Evolutionary conservation across 768 basidiomycete species (phyloP), one percentile per base, ranked within the genome.

Genomic region (Termitomyces sp.): DNA sequence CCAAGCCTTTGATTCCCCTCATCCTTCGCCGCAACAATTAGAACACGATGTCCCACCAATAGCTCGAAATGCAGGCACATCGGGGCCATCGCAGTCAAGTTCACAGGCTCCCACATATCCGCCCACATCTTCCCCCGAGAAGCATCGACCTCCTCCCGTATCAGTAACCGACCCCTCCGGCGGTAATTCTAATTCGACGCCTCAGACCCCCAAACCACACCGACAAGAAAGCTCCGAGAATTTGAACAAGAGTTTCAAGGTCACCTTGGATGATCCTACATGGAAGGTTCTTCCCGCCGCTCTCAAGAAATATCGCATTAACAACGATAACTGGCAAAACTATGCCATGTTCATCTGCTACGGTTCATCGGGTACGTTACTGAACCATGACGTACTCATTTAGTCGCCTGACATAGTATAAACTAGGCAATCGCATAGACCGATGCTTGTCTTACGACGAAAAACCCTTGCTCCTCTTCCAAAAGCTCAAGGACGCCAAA

Each of bases 271-370:
- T 58, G 97, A 99, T 72, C 97, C 97, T 0, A 97, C 96, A 37
- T 98, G 92, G 90, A 98, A 98, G 71, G 97, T 99, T 25, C 79
- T 99, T 15, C 97, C 97, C 1, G 97, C 97, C 0, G 97, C 97
- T 15, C 79, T 99, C 64, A 98, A 98, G 78, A 98, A 98, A 74
- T 99, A 99, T 74, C 95, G 93, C 70, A 98, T 98, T 76, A 94
- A 96, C 73, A 93, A 93, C 66, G 97, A 98, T 65, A 96, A 92
- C 73, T 99, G 97, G 97, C 90, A 94, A 79, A 92, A 94, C 69
- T 99, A 98, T 77, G 97, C 97, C 34, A 92, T 99, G 89, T 99
- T 99, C 76, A 98, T 99, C 63, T 98, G 96, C 68, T 98, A 96
- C 73, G 96, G 96, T 11, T 88, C 89, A 57, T 81, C 94, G 56